Evolutionary conservation across 2,329 filamentous ascomycete species (phyloP).

Genomic region (Cladosporium sp.): DNA sequence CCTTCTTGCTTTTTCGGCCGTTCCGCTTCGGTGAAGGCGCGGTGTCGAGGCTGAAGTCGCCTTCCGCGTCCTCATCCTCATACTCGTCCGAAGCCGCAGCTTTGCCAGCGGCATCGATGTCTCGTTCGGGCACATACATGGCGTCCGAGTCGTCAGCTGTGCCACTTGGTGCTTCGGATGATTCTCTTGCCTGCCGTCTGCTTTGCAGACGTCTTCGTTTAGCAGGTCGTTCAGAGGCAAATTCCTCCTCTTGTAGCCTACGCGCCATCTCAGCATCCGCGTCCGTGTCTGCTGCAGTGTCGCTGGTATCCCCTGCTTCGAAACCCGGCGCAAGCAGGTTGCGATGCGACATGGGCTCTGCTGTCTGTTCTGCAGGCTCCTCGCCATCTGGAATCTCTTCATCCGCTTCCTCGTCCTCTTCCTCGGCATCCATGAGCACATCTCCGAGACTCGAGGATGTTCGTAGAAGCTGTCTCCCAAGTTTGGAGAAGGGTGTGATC

Average conservation of each 20-base stretch:
- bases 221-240: slow-evolving; percentile 35
- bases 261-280: slow-evolving; percentile 30
- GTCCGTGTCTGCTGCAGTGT: slow-evolving; percentile 17
- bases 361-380: slow-evolving; percentile 23
- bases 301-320: slow-evolving; percentile 26
- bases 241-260: slow-evolving; percentile 32
- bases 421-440: slow-evolving; percentile 76
- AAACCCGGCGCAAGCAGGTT: slow-evolving; percentile 48
- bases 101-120: slow-evolving; percentile 36
- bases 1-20: slow-evolving; percentile 28
- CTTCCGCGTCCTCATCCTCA: slow-evolving; percentile 35
- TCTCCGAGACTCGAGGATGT: slow-evolving; percentile 69
- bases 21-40: slow-evolving; percentile 38
- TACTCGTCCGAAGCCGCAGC: slow-evolving; percentile 27
- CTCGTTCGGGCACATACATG: slow-evolving; percentile 37
- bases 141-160: slow-evolving; percentile 35
- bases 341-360: slow-evolving; percentile 41
- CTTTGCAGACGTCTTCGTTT: slow-evolving; percentile 39
- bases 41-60: slow-evolving; percentile 32
- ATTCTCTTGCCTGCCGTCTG: slow-evolving; percentile 20
- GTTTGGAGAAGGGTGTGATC: slow-evolving; percentile 89
- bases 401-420: slow-evolving; percentile 51
- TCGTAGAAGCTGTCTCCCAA: slow-evolving; percentile 61
- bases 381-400: slow-evolving; percentile 32
- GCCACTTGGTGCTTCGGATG: slow-evolving; percentile 22